phyloP scores from a whole-genome alignment of 1,139 yeast genomes.

The Scheffersomyces titani region DNA sequence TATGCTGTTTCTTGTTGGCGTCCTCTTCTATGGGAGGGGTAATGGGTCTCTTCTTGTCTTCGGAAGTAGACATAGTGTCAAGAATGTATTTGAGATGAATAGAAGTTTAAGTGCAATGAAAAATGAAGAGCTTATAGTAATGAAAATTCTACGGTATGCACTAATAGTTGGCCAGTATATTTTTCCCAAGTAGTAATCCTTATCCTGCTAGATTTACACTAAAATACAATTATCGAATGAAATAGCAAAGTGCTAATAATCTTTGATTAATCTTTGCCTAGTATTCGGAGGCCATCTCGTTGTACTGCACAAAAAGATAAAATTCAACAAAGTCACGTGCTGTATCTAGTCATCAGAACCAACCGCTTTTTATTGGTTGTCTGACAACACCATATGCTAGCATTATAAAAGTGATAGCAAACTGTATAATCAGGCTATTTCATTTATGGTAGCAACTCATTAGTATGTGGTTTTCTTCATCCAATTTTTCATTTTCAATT shows the following conservation, averaged over 20 bases:
- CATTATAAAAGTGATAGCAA: not conserved
- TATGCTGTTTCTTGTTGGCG: constrained; percentile 7
- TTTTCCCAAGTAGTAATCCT: not conserved
- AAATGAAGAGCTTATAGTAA: not conserved
- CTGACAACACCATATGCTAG: not conserved
- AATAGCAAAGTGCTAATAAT: constrained; percentile 9
- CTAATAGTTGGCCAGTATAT: not conserved
- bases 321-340: not conserved
- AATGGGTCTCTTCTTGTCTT: constrained; percentile 14
- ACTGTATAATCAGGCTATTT: not conserved
- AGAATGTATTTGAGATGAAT: not conserved
- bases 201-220: not conserved
- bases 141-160: not conserved
- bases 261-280: not conserved
- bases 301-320: not conserved
- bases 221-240: not conserved
- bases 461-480: not conserved
- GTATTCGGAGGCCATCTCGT: not conserved
- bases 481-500: not conserved
- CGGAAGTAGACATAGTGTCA: constrained; percentile 8
- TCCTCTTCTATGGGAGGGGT: constrained; percentile 5
- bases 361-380: not conserved
- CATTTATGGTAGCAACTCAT: not conserved
- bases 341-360: not conserved
- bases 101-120: not conserved